A percentile compares a stretch with the other conserved stretches of the same genome.
These are phyloP conservation scores for Vanrija humicola DNA, from an alignment of 1,284 basidiomycete species.

Conservation along the genomic window DNA sequence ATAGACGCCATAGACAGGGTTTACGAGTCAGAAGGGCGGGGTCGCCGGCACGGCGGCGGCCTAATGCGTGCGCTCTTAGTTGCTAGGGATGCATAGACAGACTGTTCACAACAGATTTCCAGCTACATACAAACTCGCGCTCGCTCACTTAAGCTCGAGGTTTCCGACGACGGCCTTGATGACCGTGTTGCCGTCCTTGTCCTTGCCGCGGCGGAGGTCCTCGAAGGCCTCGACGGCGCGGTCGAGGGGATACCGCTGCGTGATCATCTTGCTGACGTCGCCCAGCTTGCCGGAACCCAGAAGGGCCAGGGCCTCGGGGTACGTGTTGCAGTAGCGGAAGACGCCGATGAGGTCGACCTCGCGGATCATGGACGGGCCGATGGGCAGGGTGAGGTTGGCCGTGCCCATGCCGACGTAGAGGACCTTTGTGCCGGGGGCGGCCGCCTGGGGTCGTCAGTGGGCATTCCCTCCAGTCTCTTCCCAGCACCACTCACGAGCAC, in stretches of 20 bases:
- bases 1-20: neutral
- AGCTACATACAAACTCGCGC: neutral
- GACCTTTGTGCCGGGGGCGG: slow-evolving; percentile 77
- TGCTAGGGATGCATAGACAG: slow-evolving; percentile 4
- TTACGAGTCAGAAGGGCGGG: neutral
- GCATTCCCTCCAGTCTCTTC: too few species aligned
- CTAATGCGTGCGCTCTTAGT: neutral
- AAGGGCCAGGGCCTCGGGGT: slow-evolving; percentile 74
- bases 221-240: slow-evolving; percentile 72
- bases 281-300: slow-evolving; percentile 61
- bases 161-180: slow-evolving; percentile 73
- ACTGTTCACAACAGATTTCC: neutral
- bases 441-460: slow-evolving; percentile 55
- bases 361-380: slow-evolving; percentile 73
- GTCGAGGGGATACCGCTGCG: slow-evolving; percentile 68
- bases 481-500: slow-evolving; percentile 61
- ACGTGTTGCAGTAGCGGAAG: slow-evolving; percentile 74
- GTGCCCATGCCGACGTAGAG: slow-evolving; percentile 95
- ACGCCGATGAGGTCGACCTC: slow-evolving; percentile 92
- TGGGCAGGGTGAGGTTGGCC: slow-evolving; percentile 73
- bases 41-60: neutral
- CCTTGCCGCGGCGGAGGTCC: slow-evolving; percentile 67
- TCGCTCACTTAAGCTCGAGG: slow-evolving; percentile 8
- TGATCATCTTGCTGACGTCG: slow-evolving; percentile 70
- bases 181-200: slow-evolving; percentile 71